Evolutionary conservation across 139 green algal species (phyloP), one percentile per base, ranked within the genome.

Genomic region (Auxenochlorella protothecoides): DNA sequence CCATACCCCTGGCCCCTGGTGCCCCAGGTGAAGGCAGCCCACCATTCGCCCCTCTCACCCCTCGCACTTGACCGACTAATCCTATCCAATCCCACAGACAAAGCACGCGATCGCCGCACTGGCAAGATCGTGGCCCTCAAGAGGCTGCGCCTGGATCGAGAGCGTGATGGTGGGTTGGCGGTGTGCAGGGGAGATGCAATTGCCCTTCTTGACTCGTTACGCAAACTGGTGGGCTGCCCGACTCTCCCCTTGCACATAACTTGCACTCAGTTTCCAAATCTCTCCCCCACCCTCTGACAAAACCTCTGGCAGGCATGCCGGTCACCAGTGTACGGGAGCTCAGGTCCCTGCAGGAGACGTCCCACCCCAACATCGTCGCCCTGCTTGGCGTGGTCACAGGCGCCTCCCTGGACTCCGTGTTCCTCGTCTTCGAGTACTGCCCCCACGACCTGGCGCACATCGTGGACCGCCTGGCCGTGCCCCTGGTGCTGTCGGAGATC

Each of bases 391-490:
- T 95, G 4, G 86, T 92, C 7, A 93, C 87, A 82, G 85, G 68
- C 64, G 59, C 73, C 66, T 13, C 13, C 52, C 62, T 74, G 61
- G 73, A 78, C 73, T 52, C 51, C 55, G 79, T 95, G 11, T 95
- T 95, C 77, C 78, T 95, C 60, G 89, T 92, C 63, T 95, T 95
- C 74, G 89, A 95, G 75, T 95, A 89, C 74, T 89, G 81, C 69
- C 79, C 90, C 15, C 87, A 94, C 71, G 90, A 96, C 72, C 66
- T 96, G 68, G 88, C 80, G 0, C 74, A 79, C 5, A 74, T 96
- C 66, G 68, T 96, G 44, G 90, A 96, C 71, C 71, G 72, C 3
- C 72, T 89, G 77, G 60, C 70, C 6, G 56, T 64, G 8, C 73
- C 72, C 55, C 90, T 91, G 71, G 74, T 72, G 55, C 68, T 79